Evolutionary conservation across 768 basidiomycete species (phyloP).

Genomic region (Tubosaeta brunneosetosa): DNA sequence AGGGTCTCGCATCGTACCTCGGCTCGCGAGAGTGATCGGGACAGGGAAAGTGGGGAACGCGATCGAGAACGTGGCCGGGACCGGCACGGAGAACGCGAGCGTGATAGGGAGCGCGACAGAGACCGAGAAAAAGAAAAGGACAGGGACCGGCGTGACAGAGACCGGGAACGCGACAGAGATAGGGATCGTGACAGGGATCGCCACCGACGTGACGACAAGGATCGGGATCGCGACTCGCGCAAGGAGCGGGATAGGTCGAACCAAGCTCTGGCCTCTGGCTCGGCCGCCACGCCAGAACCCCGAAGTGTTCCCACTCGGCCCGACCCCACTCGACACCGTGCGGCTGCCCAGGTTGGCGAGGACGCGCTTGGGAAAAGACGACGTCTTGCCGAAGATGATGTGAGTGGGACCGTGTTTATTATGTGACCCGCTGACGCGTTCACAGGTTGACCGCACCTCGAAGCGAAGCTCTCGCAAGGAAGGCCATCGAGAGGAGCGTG

Average conservation of each 20-base stretch:
- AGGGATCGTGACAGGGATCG: constrained; percentile 39
- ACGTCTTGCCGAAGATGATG: constrained; percentile 68
- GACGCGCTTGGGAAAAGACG: constrained; percentile 72
- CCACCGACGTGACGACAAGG: constrained; percentile 57
- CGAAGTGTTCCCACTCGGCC: constrained; percentile 55
- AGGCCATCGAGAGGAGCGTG: constrained; percentile 68
- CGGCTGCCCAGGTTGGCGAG: constrained; percentile 43
- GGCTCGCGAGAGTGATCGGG: constrained; percentile 31
- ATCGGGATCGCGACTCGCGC: constrained; percentile 57
- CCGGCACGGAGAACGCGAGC: constrained; percentile 42
- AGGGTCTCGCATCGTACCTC: constrained; percentile 39
- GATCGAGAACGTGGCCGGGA: constrained; percentile 42
- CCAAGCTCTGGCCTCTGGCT: constrained; percentile 31
- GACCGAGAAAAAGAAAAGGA: constrained; percentile 39
- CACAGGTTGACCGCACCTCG: constrained; percentile 65
- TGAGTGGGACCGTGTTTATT: constrained; percentile 32
- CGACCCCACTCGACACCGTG: constrained; percentile 54
- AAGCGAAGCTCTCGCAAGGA: constrained; percentile 82
- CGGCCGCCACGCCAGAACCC: constrained; percentile 41
- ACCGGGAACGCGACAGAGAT: constrained; percentile 50
- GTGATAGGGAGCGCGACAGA: constrained; percentile 41
- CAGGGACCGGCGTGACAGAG: constrained; percentile 37
- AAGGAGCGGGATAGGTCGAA: constrained; percentile 53
- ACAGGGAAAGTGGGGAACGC: constrained; percentile 45
- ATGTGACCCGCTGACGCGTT: constrained; percentile 10